Evolutionary conservation across 2,329 filamentous ascomycete species (phyloP).

Genomic region (Aspergillus ochraceoroseus): DNA sequence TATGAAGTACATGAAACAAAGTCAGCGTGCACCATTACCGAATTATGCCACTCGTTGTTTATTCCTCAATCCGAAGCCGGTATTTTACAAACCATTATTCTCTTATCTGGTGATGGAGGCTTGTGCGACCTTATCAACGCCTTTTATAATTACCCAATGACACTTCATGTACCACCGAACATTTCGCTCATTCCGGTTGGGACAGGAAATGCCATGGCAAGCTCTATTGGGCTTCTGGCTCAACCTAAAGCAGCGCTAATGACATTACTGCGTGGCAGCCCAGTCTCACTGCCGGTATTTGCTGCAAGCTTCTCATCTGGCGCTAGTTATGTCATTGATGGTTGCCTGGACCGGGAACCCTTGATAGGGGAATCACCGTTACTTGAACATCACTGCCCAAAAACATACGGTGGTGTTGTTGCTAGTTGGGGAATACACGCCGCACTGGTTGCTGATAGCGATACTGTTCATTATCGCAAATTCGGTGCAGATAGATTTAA

Average conservation of each 20-base stretch:
- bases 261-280: constrained; percentile 56
- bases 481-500: constrained; percentile 74
- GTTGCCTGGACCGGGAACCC: constrained; percentile 42
- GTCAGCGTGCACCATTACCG: constrained; percentile 58
- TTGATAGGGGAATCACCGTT: constrained; percentile 16
- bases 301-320: constrained; percentile 57
- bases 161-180: constrained; percentile 48
- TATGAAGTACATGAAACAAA: constrained; percentile 60
- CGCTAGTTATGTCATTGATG: constrained; percentile 44
- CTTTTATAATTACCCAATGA: constrained; percentile 35
- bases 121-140: constrained; percentile 76
- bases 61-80: constrained; percentile 48
- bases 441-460: constrained; percentile 81
- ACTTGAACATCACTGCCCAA: constrained; percentile 30
- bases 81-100: constrained; percentile 58
- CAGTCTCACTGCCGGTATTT: constrained; percentile 59
- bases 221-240: constrained; percentile 33
- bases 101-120: constrained; percentile 85
- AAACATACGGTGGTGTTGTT: constrained; percentile 70
- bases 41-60: constrained; percentile 54
- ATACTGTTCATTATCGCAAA: constrained; percentile 73
- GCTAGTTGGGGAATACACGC: constrained; percentile 88
- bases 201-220: constrained; percentile 46
- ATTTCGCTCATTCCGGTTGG: constrained; percentile 54
- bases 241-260: constrained; percentile 45